Conservation (phyloP, 1,284 basidiomycete genomes). For the Fereydounia khargensis region DNA sequence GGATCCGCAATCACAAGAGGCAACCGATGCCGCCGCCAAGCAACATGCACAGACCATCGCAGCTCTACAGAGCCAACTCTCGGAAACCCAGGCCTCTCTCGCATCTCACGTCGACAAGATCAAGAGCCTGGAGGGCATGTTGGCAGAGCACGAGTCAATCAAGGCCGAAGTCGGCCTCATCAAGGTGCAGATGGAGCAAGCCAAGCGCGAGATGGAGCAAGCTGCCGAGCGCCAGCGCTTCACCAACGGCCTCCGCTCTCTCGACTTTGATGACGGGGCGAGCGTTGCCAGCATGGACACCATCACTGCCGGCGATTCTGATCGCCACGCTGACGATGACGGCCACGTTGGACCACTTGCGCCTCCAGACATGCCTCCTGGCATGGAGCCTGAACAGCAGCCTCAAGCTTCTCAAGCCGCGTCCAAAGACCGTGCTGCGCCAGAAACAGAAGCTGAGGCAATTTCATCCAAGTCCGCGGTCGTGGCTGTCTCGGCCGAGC, state of each 20-base stretch:
- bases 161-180: constrained; percentile 71
- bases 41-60: constrained; percentile 44
- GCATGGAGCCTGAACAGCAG: constrained; percentile 2
- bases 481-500: neutral
- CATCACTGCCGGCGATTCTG: constrained; percentile 22
- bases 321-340: neutral
- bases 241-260: constrained; percentile 8
- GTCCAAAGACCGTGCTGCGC: no score
- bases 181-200: constrained; percentile 56
- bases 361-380: constrained; percentile 36
- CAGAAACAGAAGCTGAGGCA: neutral
- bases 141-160: constrained; percentile 78
- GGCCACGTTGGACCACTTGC: constrained; percentile 40
- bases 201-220: constrained; percentile 43
- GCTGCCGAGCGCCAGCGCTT: constrained; percentile 8
- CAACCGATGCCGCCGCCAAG: constrained; percentile 19
- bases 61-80: constrained; percentile 76
- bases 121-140: constrained; percentile 73
- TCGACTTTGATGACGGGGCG: constrained; percentile 47
- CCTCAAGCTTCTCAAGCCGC: no score
- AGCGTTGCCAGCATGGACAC: constrained; percentile 51
- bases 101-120: constrained; percentile 81
- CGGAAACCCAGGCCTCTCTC: constrained; percentile 78
- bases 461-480: neutral
- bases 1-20: constrained; percentile 13